phyloP scores from a whole-genome alignment of 441 rosid genomes.

The Erysimum pusillum region DNA sequence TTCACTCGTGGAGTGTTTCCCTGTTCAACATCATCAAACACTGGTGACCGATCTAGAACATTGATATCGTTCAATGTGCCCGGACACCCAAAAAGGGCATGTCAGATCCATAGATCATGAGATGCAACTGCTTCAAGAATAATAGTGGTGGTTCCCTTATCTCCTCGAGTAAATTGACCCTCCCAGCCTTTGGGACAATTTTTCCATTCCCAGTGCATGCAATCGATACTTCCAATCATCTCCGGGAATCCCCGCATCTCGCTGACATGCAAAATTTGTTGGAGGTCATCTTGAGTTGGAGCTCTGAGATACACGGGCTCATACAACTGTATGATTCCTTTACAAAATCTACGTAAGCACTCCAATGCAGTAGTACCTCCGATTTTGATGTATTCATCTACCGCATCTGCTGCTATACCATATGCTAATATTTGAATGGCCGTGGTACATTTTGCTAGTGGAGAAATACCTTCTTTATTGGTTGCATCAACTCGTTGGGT shows the following conservation, averaged over 20 bases:
- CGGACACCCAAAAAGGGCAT: not conserved
- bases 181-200: not conserved
- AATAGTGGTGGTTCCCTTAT: constrained; percentile 5
- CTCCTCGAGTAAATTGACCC: not conserved
- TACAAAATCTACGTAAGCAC: constrained; percentile 5
- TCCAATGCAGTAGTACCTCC: not conserved
- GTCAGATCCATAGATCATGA: not conserved
- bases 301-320: not conserved
- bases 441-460: not conserved
- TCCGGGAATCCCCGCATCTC: not conserved
- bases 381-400: not conserved
- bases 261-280: not conserved
- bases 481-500: not conserved
- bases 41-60: not conserved
- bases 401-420: not conserved
- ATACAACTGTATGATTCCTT: not conserved
- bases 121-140: not conserved
- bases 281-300: not conserved
- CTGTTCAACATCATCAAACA: constrained; percentile 5
- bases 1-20: not conserved
- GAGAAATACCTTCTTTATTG: not conserved
- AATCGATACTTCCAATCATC: constrained; percentile 5
- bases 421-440: not conserved
- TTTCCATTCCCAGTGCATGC: constrained; percentile 18
- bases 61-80: constrained; percentile 10